Conservation (phyloP, 768 basidiomycete species). For the Postia placenta region DNA sequence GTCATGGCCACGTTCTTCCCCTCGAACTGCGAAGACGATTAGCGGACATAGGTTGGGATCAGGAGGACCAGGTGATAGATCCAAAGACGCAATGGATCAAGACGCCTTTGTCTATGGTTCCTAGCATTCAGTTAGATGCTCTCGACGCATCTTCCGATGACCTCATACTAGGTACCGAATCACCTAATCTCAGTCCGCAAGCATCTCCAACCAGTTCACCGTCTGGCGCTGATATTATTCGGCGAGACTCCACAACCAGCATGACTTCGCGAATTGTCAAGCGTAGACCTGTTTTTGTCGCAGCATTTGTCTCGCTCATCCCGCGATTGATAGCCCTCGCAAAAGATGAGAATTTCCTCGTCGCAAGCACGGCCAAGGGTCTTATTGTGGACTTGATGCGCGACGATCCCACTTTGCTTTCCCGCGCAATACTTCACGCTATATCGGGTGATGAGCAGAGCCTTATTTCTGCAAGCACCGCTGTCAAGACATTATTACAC, state of each 20-base stretch:
- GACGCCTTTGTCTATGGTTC: conserved; percentile 63
- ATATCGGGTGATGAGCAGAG: conserved; percentile 47
- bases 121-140: conserved; percentile 49
- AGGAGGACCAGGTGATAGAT: conserved; percentile 50
- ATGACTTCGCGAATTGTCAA: conserved; percentile 37
- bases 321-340: conserved; percentile 47
- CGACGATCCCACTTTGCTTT: conserved; percentile 65
- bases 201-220: conserved; percentile 16
- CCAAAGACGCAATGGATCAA: conserved; percentile 51
- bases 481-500: conserved; percentile 53
- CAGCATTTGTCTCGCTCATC: conserved; percentile 49
- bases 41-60: conserved; percentile 70
- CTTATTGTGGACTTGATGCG: conserved; percentile 63
- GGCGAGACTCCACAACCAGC: conserved; percentile 53
- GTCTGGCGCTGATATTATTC: conserved; percentile 29
- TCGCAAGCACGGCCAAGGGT: conserved; percentile 52
- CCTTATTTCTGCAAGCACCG: conserved; percentile 40
- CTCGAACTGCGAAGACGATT: conserved; percentile 58
- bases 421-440: conserved; percentile 55
- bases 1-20: conserved; percentile 42
- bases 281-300: conserved; percentile 62
- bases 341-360: conserved; percentile 44
- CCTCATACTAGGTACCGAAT: background rate
- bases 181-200: conserved; percentile 17
- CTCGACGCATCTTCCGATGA: conserved; percentile 13